Evolutionary conservation across 306 rosid species (phyloP), one percentile per base, ranked within the genome.

Genomic region (Betula pendula): DNA sequence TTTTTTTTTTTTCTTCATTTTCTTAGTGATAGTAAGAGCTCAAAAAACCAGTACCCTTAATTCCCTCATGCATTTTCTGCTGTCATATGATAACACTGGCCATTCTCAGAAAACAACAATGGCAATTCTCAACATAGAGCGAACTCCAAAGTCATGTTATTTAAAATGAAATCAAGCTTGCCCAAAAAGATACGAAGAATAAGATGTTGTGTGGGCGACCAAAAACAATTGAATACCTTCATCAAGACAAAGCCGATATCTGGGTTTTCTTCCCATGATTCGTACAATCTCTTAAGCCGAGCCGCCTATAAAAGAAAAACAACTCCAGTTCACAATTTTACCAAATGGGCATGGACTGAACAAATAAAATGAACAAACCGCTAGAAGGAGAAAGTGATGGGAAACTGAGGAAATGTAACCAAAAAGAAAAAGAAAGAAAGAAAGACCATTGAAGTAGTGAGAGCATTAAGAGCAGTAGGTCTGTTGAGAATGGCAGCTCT

Each of bases 211-310:
- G 6, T 4, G 68, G 14, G 44, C n/a, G 38, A 10, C 47, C 3
- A 22, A 59, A 78, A 83, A 5, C 40, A 44, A 78, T 4, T 27
- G n/a, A 25, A 70, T 86, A 92, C 98, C 99, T 92, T 96, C 98
- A 92, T 88, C 71, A 91, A 76, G 72, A 92, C 96, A 85, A 96
- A 89, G 62, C 97, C 97, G 80, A 96, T 91, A 76, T 86, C 88
- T 10, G 97, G 84, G 80, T 89, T 91, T 52, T 92, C 99, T 89
- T 96, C 97, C 98, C 98, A 92, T 29, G 98, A 96, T 81, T 91
- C 96, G 80, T 96, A 92, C 20, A 92, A 81, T 74, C 96, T 89
- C 94, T 86, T 96, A 70, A 92, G 80, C 69, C 96, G 88, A 60
- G 89, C 89, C 55, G 83, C 94, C 99, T 96, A 79, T 20, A 84